Base-by-base conservation (phyloP, 78 protist genomes). In the Dictyostelium brefeldianum region DNA sequence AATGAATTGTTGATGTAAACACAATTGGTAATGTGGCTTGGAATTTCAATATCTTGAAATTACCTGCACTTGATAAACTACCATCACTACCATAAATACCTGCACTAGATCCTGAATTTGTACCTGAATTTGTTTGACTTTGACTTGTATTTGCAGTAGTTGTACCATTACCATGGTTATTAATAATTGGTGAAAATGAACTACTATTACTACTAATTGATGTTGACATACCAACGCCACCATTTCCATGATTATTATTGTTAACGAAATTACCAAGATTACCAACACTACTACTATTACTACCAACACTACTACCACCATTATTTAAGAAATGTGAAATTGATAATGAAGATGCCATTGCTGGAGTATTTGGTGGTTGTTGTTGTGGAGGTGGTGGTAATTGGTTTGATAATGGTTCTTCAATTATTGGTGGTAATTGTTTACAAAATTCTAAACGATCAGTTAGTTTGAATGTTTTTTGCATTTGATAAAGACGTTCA, bases 1-100 rank as follows among this genome's bases (percentile, higher is more conserved):
- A 65, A 43, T 87, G 83, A 36, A 87, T 87, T 1, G 83, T 47
- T 11, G 93, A 74, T 14, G 74, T 48, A 5, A 87, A 50, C 3
- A 27, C 47, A 2, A n/a, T 2, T 5, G 93, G 51, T 25, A 83
- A 47, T 22, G 57, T 15, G 5, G 2, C 1, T 18, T 73, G 53
- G 29, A 9, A 73, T 54, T 20, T 48, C 4, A 36, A 5, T n/a
- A 41, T 50, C 31, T 51, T 69, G 46, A 6, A 25, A 25, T 54
- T 27, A 36, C 74, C 54, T 62, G 41, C 27, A 25, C 48, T 50
- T 78, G 83, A 41, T 78, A 48, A 57, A 27, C 36, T 36, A 18
- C 79, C 79, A 29, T 31, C 79, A 73, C 79, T 29, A 47, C 79
- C 46, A n/a, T 73, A 25, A 73, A n/a, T 43, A 22, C 31, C 65